These are phyloP conservation scores for Apiospora arundinis DNA, from an alignment of 2,329 filamentous ascomycete species.

Conservation along the genomic window DNA sequence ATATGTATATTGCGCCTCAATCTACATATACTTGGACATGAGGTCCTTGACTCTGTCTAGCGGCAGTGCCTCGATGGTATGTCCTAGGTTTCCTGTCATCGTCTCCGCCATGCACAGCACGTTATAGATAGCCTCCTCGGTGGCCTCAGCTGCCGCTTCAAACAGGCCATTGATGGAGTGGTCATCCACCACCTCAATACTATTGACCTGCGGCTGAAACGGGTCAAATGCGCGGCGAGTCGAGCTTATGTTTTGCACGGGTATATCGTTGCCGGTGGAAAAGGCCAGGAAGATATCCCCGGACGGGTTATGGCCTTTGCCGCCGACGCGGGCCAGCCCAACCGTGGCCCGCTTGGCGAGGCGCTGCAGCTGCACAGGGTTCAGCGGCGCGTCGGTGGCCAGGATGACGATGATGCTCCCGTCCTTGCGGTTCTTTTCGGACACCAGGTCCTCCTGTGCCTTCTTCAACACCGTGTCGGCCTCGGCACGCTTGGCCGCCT, in stretches of 20 bases:
- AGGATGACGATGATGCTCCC: slow-evolving; percentile 67
- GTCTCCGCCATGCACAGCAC: slow-evolving; percentile 66
- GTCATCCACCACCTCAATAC: slow-evolving; percentile 59
- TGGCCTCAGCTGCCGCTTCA: slow-evolving; percentile 65
- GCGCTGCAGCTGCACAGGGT: slow-evolving; percentile 61
- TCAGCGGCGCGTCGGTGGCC: slow-evolving; percentile 66
- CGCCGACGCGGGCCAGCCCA: slow-evolving; percentile 65
- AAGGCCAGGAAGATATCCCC: slow-evolving; percentile 74
- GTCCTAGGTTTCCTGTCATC: slow-evolving; percentile 59
- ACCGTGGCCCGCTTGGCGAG: slow-evolving; percentile 67
- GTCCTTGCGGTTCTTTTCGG: slow-evolving; percentile 59
- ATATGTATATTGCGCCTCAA: no score
- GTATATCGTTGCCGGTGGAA: slow-evolving; percentile 63
- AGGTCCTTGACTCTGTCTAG: slow-evolving; percentile 53
- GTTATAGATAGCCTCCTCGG: slow-evolving; percentile 72
- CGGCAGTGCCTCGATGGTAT: slow-evolving; percentile 56
- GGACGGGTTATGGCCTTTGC: slow-evolving; percentile 65
- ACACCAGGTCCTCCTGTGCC: slow-evolving; percentile 36
- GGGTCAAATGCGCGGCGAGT: slow-evolving; percentile 46
- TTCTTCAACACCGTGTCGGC: slow-evolving; percentile 37
- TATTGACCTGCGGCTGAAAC: slow-evolving; percentile 44
- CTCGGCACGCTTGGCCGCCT: slow-evolving; percentile 40
- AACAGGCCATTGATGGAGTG: slow-evolving; percentile 66
- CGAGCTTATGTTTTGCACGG: slow-evolving; percentile 47
- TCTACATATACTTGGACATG: slow-evolving; percentile 46